Percentiles rank a stretch among this genome's conserved stretches.
Evolutionary conservation across 164 flowering plant genomes (phyloP).

Genomic region (Stephania japonica): DNA sequence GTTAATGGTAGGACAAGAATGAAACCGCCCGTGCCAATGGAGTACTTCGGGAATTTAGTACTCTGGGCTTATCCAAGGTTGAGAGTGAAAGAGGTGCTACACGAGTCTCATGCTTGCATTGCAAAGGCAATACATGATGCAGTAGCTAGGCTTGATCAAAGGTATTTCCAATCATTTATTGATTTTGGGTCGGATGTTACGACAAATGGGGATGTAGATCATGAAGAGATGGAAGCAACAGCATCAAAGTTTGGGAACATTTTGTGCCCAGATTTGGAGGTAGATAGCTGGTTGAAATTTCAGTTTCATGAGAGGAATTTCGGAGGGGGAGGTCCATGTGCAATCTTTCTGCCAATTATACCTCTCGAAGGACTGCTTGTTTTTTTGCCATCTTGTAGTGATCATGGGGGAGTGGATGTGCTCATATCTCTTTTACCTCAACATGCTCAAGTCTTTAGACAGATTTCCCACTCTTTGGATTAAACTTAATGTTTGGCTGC

Average conservation of each 20-base stretch:
- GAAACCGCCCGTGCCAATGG: conserved; percentile 19
- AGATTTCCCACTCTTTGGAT: conserved; percentile 16
- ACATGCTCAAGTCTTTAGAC: conserved; percentile 15
- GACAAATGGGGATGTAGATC: conserved; percentile 6
- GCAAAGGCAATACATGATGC: conserved; percentile 20
- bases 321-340: conserved; percentile 22
- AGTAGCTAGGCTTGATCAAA: conserved; percentile 13
- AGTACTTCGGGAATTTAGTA: conserved; percentile 21
- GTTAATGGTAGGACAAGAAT: conserved; percentile 22
- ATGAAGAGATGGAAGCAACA: conserved; percentile 12
- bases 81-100: conserved; percentile 15
- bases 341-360: conserved; percentile 14
- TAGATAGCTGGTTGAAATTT: conserved; percentile 23
- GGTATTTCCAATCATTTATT: conserved; percentile 19
- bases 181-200: conserved; percentile 14
- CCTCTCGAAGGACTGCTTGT: conserved; percentile 20
- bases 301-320: conserved; percentile 23
- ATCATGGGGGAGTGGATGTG: conserved; percentile 16
- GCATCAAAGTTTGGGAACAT: conserved; percentile 15
- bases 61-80: conserved; percentile 22
- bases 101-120: conserved; percentile 8
- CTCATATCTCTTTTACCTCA: conserved; percentile 17
- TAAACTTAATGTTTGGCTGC: not conserved
- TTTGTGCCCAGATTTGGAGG: conserved; percentile 20
- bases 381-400: conserved; percentile 18